Base-by-base conservation (phyloP, 2,329 filamentous ascomycete genomes). In the Verticillium albo-atrum region DNA sequence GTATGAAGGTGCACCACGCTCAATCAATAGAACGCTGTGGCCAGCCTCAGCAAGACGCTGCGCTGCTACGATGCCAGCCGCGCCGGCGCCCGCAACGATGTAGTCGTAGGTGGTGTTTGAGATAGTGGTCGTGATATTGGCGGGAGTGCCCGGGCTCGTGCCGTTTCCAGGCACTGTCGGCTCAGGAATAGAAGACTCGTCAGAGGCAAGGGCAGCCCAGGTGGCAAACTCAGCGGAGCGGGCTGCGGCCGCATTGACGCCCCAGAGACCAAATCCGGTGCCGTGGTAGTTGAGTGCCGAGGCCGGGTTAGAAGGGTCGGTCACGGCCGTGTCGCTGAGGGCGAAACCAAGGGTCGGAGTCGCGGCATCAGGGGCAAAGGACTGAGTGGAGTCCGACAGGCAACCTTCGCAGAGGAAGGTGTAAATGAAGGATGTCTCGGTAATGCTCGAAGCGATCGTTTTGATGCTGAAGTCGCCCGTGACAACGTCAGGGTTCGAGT, bases 371-470 rank as follows among this genome's bases (percentile, higher is more conserved):
- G 58, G 54, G 4, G 55, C 56, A 35, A 70, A 68, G 51, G 68
- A 65, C 30, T 65, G 64, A 1, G 68, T 63, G 58, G 72, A 70
- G 4, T 63, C 63, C 10, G 66, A 69, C 56, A 75, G 67, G 63
- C 76, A 78, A 53, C 70, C 69, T 55, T 68, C 67, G 68, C 79
- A 82, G 50, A 82, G 70, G 68, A 81, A 82, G 10, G 79, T 82
- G 64, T 77, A 79, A 6, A 73, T 74, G 68, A 76, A 76, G 66
- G 80, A 75, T 2, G 79, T 82, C 56, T 66, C 66, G 59, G 75
- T 79, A 15, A 77, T 80, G 7, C 78, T 78, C 17, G 75, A 75
- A 20, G 74, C 66, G 62, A 81, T 81, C n/a, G 77, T 72, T n/a
- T 67, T 64, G 27, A 77, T 65, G 42, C 72, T 69, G 50, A 77